These are phyloP conservation scores for Ajuga chamaepitys DNA, from an alignment of 257 asterid species.

Conservation along the genomic window DNA sequence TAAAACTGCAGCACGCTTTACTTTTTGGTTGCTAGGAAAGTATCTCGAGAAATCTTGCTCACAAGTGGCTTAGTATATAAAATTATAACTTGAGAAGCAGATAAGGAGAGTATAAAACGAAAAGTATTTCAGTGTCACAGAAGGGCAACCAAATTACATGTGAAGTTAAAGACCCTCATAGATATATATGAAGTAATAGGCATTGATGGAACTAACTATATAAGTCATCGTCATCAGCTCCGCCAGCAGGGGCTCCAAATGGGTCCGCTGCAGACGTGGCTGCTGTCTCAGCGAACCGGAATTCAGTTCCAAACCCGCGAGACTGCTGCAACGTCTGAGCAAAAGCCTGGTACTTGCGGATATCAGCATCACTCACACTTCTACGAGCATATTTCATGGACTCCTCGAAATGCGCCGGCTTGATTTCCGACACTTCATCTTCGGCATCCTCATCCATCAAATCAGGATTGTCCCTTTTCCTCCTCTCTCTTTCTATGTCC, in stretches of 20 bases:
- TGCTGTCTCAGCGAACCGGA: conserved; percentile 38
- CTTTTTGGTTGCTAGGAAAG: no score
- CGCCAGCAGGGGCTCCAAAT: conserved; percentile 38
- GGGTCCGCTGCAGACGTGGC: conserved; percentile 34
- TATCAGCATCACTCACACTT: conserved; percentile 58
- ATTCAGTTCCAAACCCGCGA: conserved; percentile 49
- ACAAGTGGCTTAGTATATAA: no score
- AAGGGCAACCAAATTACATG: no score
- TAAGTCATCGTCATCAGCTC: conserved; percentile 51
- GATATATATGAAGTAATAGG: background rate
- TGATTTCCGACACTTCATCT: conserved; percentile 52
- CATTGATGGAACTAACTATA: conserved; percentile 27
- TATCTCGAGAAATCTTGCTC: no score
- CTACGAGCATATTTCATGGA: conserved; percentile 60
- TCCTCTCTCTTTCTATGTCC: conserved; percentile 58
- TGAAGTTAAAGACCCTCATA: no score
- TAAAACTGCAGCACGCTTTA: no score
- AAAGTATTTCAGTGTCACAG: no score
- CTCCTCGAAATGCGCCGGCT: conserved; percentile 55
- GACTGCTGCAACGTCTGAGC: conserved; percentile 68
- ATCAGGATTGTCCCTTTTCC: conserved; percentile 40
- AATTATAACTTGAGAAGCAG: no score
- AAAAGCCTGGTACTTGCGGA: conserved; percentile 57
- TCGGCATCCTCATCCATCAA: conserved; percentile 50
- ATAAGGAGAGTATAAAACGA: no score